Base-by-base conservation (phyloP, 2,329 filamentous ascomycete genomes). In the Alternaria triticina region DNA sequence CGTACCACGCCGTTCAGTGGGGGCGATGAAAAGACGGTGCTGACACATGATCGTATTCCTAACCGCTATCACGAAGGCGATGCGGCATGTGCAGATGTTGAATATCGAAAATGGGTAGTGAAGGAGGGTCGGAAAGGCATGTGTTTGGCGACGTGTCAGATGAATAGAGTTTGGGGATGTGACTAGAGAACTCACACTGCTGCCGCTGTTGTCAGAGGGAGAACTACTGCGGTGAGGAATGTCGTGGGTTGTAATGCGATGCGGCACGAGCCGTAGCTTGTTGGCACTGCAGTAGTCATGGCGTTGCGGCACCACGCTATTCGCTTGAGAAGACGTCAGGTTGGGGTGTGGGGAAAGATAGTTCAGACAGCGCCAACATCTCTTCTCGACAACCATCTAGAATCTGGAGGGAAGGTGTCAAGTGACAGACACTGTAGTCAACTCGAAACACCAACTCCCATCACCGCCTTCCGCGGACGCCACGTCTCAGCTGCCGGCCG, bases 111-210 rank as follows among this genome's bases (percentile, higher is more conserved):
- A 6, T 5, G 54, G 33, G 44, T 28, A 23, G n/a, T 11, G n/a
- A 43, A 46, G 64, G 61, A 61, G 64, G 64, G 64, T 46, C 40
- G 57, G 27, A 10, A 49, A 11, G 6, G 25, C 17, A 50, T n/a
- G 33, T 65, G 50, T 58, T 36, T 64, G 64, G 64, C 27, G 13
- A 49, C 47, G 64, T 66, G 54, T 66, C 64, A 64, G 54, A 52
- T 52, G 28, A 17, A 54, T n/a, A 45, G 47, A 36, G 44, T 27
- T 61, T 52, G 36, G 25, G 6, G 17, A 46, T 56, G 64, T 54
- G 57, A 59, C 64, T 64, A 56, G 61, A 61, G 17, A 61, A 58
- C 45, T 44, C 36, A 49, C 44, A 58, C 47, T 33, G 43, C 54
- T 51, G 40, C 40, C 17, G 47, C 36, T 46, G 46, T 30, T 52